Base-by-base conservation (phyloP, 164 flowering plant species). In the Malania oleifera region DNA sequence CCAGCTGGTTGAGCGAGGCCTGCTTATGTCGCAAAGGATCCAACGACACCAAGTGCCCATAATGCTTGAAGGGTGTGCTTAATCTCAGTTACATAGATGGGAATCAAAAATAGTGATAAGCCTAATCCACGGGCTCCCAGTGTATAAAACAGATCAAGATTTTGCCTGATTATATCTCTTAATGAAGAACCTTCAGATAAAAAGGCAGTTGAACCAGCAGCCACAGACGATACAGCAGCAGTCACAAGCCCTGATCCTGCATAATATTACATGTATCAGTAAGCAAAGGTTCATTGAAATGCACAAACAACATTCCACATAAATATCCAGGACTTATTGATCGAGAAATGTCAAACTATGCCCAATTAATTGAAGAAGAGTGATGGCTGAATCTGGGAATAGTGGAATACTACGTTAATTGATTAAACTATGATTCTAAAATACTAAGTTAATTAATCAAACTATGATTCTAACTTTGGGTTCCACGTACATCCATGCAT, bases 11-110 rank as follows among this genome's bases (percentile, higher is more conserved):
- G 84, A 54, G 96, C 93, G 25, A 85, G 77, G 54, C 26, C 34
- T 3, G 64, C 23, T 53, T 77, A 79, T 0, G 93, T 57, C 17
- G 71, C 82, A 44, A 87, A 57, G 17, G 98, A 92, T 26, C 98
- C 96, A 61, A 80, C 27, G 48, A 72, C 72, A 51, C 98, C 98
- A 34, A 89, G 61, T 2, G 64, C 82, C 98, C 98, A 92, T 8
- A 92, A 69, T 19, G 87, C 86, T 76, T 89, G 98, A 57, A 92
- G 90, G 18, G 96, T 82, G 64, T 91, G 89, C 72, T 92, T 92
- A 50, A 92, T 89, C 65, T 81, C 87, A 31, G 96, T 82, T 1
- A 92, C 91, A 41, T 92, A 92, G n/a, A 92, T 92, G 68, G 89
- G 98, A 72, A 92, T 92, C 62, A 92, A 67, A 50, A 71, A 58